Base-by-base conservation (phyloP, 108 stramenopile species). In the Hondaea fermentalgiana region DNA sequence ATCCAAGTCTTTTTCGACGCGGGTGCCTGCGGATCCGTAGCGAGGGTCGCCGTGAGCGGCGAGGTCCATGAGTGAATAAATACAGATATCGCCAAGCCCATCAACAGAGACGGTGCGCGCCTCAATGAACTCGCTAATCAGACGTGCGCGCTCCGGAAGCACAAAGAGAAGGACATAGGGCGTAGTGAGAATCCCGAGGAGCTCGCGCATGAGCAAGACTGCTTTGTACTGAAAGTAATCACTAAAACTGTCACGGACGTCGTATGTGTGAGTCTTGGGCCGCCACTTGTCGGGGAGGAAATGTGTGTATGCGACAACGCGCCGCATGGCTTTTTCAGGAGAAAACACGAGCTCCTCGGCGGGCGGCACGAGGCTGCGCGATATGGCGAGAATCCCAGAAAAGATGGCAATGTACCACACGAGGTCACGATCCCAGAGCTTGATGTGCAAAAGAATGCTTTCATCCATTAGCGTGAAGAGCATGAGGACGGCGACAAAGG, bases 361-460 rank as follows among this genome's bases (percentile, higher is more conserved):
- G n/a, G 76, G 76, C 25, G 76, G 76, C n/a, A 83, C 51, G 4
- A 83, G 76, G 23, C 76, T 83, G 49, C 76, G 76, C n/a, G 76
- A 47, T 43, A 83, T 53, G 49, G 76, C 76, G 23, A 83, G 51
- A 17, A 35, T 45, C 6, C 76, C 76, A 21, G 76, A 83, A 53
- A 83, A 83, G n/a, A 83, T 53, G n/a, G 76, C 76, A 83, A 83
- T 83, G 76, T 83, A 83, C 76, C 76, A 83, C 76, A 83, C 76
- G 4, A 83, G 51, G 28, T 99, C 98, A 89, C 96, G 95, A 43
- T 97, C 94, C 71, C 94, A 94, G 45, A 97, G 91, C 88, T 97
- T 96, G 28, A 98, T 96, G 89, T 99, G 96, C 25, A 98, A 91
- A 6, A 98, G 92, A 87, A 97, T 95, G 16, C 95, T 95, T 90